A percentile compares a stretch with the other conserved stretches of the same genome.
These are phyloP conservation scores for Trichosporon coremiiforme DNA, from an alignment of 1,284 basidiomycete species.

Conservation along the genomic window DNA sequence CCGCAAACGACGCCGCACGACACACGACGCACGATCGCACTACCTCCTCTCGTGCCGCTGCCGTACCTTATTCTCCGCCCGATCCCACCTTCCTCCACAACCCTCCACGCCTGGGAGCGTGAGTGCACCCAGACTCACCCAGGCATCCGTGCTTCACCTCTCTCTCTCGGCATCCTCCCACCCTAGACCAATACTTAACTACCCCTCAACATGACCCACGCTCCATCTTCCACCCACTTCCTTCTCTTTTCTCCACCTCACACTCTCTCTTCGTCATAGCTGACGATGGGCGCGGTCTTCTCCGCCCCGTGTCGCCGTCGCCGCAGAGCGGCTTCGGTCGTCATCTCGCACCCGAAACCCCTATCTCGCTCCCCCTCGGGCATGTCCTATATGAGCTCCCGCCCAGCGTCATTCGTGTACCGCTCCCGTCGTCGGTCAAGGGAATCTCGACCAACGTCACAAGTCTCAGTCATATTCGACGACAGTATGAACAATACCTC, in stretches of 20 bases:
- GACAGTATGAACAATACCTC: background rate
- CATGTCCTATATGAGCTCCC: constrained; percentile 10
- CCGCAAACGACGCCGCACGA: constrained; percentile 1
- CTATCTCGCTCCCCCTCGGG: constrained; percentile 1
- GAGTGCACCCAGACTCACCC: background rate
- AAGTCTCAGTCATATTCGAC: constrained; percentile 11
- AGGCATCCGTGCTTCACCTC: background rate
- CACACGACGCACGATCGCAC: constrained; percentile 6
- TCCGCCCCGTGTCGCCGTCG: constrained; percentile 21
- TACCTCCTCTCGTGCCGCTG: background rate
- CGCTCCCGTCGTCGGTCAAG: background rate
- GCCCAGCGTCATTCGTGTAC: background rate
- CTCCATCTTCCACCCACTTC: background rate
- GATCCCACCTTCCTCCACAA: background rate
- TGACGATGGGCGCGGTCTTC: constrained; percentile 22
- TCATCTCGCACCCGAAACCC: constrained; percentile 19
- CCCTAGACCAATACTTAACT: background rate
- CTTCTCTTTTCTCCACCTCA: constrained; percentile 15
- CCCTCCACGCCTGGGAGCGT: background rate
- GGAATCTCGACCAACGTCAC: background rate
- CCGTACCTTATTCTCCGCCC: constrained; percentile 1
- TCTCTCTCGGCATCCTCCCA: constrained; percentile 14
- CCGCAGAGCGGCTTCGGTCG: constrained; percentile 12
- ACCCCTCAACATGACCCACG: background rate
- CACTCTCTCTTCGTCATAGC: constrained; percentile 2